These are phyloP conservation scores for Crepidotus variabilis DNA, from an alignment of 768 basidiomycete genomes.

Conservation along the genomic window DNA sequence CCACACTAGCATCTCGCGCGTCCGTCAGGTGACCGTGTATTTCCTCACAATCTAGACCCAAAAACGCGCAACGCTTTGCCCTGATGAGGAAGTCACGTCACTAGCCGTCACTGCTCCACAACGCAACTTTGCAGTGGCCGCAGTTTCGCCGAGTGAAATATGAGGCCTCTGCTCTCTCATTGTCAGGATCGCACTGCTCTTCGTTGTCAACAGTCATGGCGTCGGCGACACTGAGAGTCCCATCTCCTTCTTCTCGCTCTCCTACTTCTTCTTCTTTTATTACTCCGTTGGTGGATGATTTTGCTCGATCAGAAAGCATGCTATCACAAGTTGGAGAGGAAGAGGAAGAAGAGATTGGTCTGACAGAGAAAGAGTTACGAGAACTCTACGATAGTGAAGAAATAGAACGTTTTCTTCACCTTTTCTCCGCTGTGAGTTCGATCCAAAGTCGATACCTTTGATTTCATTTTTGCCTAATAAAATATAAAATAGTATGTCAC, in stretches of 20 bases:
- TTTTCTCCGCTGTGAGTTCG: slow-evolving; percentile 58
- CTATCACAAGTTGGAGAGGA: neutral
- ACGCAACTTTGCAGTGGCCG: neutral
- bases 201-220: neutral
- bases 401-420: slow-evolving; percentile 51
- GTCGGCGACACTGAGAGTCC: neutral
- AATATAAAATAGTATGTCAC: slow-evolving; percentile 45
- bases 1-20: slow-evolving; percentile 9
- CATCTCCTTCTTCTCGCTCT: neutral
- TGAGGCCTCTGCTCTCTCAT: neutral
- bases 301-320: slow-evolving; percentile 6
- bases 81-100: neutral
- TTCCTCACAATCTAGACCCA: neutral
- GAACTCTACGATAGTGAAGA: slow-evolving; percentile 63
- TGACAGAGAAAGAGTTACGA: slow-evolving; percentile 52
- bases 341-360: slow-evolving; percentile 20
- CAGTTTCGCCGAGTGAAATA: neutral
- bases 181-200: neutral
- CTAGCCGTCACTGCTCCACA: neutral
- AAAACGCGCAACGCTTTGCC: neutral
- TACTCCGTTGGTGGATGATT: slow-evolving; percentile 3
- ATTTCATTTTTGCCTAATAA: slow-evolving; percentile 1
- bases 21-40: slow-evolving; percentile 23
- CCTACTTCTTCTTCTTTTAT: neutral
- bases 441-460: neutral